A percentile compares a stretch with the other conserved stretches of the same genome.
These are phyloP conservation scores for Solanum peruvianum DNA, from an alignment of 257 asterid genomes.

Conservation along the genomic window DNA sequence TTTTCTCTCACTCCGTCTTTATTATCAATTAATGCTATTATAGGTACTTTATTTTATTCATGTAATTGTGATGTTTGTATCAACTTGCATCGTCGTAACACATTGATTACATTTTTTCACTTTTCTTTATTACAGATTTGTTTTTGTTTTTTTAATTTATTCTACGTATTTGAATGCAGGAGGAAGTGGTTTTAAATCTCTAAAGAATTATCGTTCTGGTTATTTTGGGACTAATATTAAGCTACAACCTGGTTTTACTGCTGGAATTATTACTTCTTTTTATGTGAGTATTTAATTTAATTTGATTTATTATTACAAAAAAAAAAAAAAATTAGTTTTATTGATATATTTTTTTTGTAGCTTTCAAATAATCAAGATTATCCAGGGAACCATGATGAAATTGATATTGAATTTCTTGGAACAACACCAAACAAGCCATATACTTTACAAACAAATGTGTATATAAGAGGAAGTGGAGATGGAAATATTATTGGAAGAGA, in stretches of 20 bases:
- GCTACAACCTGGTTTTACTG: slow-evolving; percentile 87
- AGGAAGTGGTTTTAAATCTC: slow-evolving; percentile 86
- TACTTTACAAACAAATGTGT: slow-evolving; percentile 74
- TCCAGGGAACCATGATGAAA: slow-evolving; percentile 80
- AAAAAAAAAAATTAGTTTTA: background rate
- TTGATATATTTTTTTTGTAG: slow-evolving; percentile 10
- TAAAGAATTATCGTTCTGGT: slow-evolving; percentile 48
- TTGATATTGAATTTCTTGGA: slow-evolving; percentile 80
- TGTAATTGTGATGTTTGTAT: background rate
- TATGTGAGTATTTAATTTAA: slow-evolving; percentile 33
- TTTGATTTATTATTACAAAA: background rate
- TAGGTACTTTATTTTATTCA: background rate
- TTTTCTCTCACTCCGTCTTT: background rate
- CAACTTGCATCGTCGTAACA: background rate
- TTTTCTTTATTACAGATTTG: background rate
- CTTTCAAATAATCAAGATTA: slow-evolving; percentile 55
- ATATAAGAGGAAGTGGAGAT: slow-evolving; percentile 73
- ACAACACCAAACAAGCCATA: slow-evolving; percentile 67
- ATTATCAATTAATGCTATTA: background rate
- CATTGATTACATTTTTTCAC: background rate
- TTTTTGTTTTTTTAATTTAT: background rate
- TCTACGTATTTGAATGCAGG: slow-evolving; percentile 25
- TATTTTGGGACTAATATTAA: slow-evolving; percentile 61
- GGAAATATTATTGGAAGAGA: slow-evolving; percentile 70
- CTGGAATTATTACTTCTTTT: slow-evolving; percentile 80